Evolutionary conservation across 139 green algal species (phyloP).

Genomic region (Chlorella vulgaris): DNA sequence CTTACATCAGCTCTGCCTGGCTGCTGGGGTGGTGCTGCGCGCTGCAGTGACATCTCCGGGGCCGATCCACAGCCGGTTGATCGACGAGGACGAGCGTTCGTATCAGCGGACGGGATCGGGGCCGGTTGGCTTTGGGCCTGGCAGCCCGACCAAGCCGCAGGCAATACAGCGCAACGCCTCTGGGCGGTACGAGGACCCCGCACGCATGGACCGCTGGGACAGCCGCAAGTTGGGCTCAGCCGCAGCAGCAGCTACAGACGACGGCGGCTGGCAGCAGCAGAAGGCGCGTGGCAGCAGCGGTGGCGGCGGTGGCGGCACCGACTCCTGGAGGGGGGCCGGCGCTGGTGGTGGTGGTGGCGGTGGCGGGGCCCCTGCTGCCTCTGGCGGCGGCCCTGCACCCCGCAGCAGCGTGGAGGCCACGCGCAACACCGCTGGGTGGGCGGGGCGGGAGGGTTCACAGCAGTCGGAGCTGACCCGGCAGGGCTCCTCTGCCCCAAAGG

Average conservation of each 20-base stretch:
- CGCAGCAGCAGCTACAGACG: neutral
- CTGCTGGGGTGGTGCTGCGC: no score
- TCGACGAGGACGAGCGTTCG: constrained; percentile 36
- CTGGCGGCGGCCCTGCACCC: neutral
- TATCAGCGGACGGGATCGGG: constrained; percentile 9
- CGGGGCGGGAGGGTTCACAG: neutral
- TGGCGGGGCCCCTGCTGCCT: no score
- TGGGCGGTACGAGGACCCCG: constrained; percentile 8
- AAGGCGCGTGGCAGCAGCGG: constrained; percentile 4
- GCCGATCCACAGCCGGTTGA: constrained; percentile 39
- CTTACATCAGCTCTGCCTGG: no score
- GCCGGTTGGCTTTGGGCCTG: neutral
- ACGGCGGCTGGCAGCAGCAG: constrained; percentile 7
- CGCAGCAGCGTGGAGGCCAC: neutral
- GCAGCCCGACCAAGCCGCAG: constrained; percentile 4
- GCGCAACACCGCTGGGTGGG: neutral
- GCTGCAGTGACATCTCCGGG: neutral
- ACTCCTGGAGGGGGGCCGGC: no score
- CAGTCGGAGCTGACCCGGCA: neutral
- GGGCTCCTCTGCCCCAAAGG: constrained; percentile 18
- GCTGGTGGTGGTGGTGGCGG: no score
- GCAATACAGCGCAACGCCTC: neutral
- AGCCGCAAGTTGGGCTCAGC: neutral
- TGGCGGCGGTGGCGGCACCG: neutral
- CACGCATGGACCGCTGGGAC: constrained; percentile 4